phyloP scores from a whole-genome alignment of 2,329 filamentous ascomycete genomes.

The Graphilbum fragrans region DNA sequence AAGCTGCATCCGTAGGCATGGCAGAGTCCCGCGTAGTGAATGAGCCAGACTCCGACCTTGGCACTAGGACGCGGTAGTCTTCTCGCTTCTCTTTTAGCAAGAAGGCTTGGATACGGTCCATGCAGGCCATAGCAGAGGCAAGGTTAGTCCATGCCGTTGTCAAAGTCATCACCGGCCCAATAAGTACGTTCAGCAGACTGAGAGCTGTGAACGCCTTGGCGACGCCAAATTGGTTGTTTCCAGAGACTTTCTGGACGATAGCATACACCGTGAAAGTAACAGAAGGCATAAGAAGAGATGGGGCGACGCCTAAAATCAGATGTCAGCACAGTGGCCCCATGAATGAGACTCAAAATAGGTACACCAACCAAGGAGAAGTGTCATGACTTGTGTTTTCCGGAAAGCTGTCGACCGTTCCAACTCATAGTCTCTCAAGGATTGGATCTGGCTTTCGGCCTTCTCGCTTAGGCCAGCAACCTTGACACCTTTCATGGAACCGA shows the following conservation, averaged over 20 bases:
- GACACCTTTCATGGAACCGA: constrained; percentile 37
- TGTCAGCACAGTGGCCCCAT: background rate
- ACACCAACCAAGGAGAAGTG: constrained; percentile 2
- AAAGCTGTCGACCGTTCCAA: constrained; percentile 4
- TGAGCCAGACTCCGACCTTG: background rate
- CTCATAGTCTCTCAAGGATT: constrained; percentile 6
- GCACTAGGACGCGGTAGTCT: constrained; percentile 6
- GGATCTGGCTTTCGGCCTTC: constrained; percentile 17
- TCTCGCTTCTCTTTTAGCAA: constrained; percentile 7
- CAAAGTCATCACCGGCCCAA: constrained; percentile 6
- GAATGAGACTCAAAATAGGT: background rate
- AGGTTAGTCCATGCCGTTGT: constrained; percentile 6
- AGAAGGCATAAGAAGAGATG: constrained; percentile 6
- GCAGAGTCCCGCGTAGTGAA: constrained; percentile 1
- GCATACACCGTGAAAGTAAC: constrained; percentile 8
- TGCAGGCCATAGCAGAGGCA: constrained; percentile 8
- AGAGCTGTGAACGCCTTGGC: constrained; percentile 7
- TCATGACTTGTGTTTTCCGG: constrained; percentile 5
- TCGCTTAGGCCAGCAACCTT: constrained; percentile 35
- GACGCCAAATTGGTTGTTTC: constrained; percentile 7
- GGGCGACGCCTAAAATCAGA: constrained; percentile 1
- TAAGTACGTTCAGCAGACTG: constrained; percentile 7
- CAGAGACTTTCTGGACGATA: constrained; percentile 7
- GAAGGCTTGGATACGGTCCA: constrained; percentile 10
- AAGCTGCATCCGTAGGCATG: background rate